A percentile compares a stretch with the other conserved stretches of the same genome.
These are phyloP conservation scores for Candida labiduridarum DNA, from an alignment of 1,139 yeast genomes.

Conservation along the genomic window DNA sequence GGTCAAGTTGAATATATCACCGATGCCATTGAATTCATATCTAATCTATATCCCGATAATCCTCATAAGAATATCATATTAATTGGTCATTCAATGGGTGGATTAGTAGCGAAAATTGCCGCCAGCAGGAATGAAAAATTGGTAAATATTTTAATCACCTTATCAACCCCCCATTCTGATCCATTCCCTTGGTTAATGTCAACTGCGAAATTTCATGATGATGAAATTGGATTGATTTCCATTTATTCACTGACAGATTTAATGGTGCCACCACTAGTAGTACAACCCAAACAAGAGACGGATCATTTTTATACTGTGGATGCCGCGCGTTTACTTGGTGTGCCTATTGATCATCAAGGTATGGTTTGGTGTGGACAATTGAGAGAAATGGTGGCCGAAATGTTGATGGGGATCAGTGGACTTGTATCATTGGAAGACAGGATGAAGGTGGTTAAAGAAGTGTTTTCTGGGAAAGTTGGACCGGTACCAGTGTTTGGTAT, in stretches of 20 bases:
- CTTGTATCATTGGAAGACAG: slow-evolving; percentile 47
- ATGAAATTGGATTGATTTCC: slow-evolving; percentile 68
- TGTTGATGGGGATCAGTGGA: slow-evolving; percentile 64
- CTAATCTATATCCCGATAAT: slow-evolving; percentile 55
- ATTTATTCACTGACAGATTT: slow-evolving; percentile 88
- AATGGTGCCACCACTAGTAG: slow-evolving; percentile 27
- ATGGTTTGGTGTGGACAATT: slow-evolving; percentile 96
- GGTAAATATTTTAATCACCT: slow-evolving; percentile 80
- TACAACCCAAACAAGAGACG: slow-evolving; percentile 52
- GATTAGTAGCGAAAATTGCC: slow-evolving; percentile 70
- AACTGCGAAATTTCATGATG: slow-evolving; percentile 3
- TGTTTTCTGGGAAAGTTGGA: slow-evolving; percentile 24
- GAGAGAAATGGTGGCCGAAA: slow-evolving; percentile 61
- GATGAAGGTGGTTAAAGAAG: slow-evolving; percentile 55
- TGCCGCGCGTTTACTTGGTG: slow-evolving; percentile 84
- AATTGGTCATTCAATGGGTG: slow-evolving; percentile 97
- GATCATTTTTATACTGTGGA: slow-evolving; percentile 77
- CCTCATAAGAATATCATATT: slow-evolving; percentile 76
- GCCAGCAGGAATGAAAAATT: slow-evolving; percentile 58
- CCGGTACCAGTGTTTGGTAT: slow-evolving; percentile 5
- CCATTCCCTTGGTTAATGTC: slow-evolving; percentile 67
- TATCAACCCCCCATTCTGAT: slow-evolving; percentile 93
- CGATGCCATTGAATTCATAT: slow-evolving; percentile 79
- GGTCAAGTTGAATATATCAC: slow-evolving; percentile 95
- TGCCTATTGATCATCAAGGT: slow-evolving; percentile 92